These are phyloP conservation scores for Xylaria longipes DNA, from an alignment of 495 filamentous ascomycete genomes.

Conservation along the genomic window DNA sequence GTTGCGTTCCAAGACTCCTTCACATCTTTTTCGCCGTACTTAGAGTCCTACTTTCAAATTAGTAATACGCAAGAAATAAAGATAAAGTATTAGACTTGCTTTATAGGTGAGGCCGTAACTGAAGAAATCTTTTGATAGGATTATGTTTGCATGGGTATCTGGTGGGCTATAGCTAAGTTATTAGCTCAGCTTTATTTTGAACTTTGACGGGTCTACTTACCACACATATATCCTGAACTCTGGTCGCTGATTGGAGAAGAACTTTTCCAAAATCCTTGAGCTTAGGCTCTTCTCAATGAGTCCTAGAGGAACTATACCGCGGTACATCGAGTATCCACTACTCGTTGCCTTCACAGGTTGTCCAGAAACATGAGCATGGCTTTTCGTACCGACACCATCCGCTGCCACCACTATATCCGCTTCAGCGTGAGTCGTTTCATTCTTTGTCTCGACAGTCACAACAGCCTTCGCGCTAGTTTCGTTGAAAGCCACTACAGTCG, in stretches of 20 bases:
- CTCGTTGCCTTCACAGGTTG: conserved; percentile 45
- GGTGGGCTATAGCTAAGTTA: neutral
- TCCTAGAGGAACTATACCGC: neutral
- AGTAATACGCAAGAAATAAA: neutral
- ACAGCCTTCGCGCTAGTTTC: neutral
- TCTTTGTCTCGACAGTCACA: neutral
- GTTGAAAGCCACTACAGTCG: neutral
- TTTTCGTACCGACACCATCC: conserved; percentile 58
- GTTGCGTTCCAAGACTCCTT: neutral
- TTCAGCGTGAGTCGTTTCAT: conserved; percentile 23
- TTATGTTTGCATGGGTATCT: conserved; percentile 4
- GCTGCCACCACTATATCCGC: conserved; percentile 62
- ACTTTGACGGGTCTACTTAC: neutral
- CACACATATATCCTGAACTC: conserved; percentile 7
- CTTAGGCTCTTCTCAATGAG: neutral
- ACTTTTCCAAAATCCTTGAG: neutral
- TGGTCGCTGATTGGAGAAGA: neutral
- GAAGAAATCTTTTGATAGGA: neutral
- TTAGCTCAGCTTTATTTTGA: neutral
- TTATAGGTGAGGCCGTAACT: neutral
- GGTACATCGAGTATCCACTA: conserved; percentile 53
- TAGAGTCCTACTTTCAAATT: neutral
- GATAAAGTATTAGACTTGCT: neutral
- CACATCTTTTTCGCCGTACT: neutral
- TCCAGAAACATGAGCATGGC: conserved; percentile 50